phyloP scores from a whole-genome alignment of 2,329 filamentous ascomycete species.

The Fusarium sp. region DNA sequence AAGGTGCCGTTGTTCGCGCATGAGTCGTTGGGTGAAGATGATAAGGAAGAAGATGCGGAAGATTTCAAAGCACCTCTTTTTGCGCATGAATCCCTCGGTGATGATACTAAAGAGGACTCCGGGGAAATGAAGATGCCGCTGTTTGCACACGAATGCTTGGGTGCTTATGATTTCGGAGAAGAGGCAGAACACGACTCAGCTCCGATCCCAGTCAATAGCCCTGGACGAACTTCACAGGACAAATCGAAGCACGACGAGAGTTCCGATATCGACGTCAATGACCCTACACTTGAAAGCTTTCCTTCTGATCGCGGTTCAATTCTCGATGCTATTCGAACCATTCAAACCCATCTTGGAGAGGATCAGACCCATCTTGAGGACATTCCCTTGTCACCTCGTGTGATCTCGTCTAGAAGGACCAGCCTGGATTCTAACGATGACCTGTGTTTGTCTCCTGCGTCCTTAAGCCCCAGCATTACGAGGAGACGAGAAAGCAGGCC shows the following conservation, averaged over 20 bases:
- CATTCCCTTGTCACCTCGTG: slow-evolving; percentile 54
- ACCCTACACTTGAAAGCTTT: slow-evolving; percentile 64
- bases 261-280: slow-evolving; percentile 56
- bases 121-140: slow-evolving; percentile 54
- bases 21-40: slow-evolving; percentile 59
- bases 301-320: slow-evolving; percentile 61
- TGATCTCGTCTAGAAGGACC: slow-evolving; percentile 52
- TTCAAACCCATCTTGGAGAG: slow-evolving; percentile 60
- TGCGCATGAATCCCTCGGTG: slow-evolving; percentile 27
- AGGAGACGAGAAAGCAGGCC: slow-evolving; percentile 52
- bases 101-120: slow-evolving; percentile 26
- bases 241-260: slow-evolving; percentile 38
- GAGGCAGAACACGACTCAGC: slow-evolving; percentile 50
- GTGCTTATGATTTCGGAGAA: slow-evolving; percentile 56
- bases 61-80: slow-evolving; percentile 43
- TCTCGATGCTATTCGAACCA: slow-evolving; percentile 60
- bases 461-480: slow-evolving; percentile 52
- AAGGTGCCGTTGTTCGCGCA: slow-evolving; percentile 62
- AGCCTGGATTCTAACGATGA: slow-evolving; percentile 58
- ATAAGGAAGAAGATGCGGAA: slow-evolving; percentile 52
- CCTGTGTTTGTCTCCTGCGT: slow-evolving; percentile 51
- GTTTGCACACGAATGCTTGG: slow-evolving; percentile 63
- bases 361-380: slow-evolving; percentile 56
- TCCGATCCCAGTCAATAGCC: slow-evolving; percentile 34
- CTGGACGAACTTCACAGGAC: slow-evolving; percentile 26